Conservation (phyloP, 2,329 filamentous ascomycete species). For the Pseudogymnoascus pannorum region DNA sequence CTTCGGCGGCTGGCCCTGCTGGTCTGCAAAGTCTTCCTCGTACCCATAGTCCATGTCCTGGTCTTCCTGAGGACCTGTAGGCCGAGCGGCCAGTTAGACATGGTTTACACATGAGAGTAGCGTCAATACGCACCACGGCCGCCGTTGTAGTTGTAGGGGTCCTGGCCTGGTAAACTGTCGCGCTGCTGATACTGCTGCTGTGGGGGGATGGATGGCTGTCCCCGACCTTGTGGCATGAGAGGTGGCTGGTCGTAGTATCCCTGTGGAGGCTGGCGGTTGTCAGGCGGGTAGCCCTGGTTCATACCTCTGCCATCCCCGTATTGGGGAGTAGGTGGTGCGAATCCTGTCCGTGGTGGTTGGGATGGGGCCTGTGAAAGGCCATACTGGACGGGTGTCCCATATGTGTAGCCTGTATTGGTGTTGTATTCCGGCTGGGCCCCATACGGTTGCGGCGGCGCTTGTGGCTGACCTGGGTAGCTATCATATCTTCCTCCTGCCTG, state of each 20-base stretch:
- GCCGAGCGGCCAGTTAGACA: conserved; percentile 5
- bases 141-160: not conserved
- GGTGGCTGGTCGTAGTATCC: not conserved
- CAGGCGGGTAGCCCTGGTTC: not conserved
- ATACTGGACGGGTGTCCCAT: not conserved
- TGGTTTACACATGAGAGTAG: not conserved
- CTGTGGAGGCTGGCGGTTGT: not conserved
- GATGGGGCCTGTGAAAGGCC: not conserved
- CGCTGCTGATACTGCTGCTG: not conserved
- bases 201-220: not conserved
- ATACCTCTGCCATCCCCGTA: conserved; percentile 2
- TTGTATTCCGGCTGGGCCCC: not conserved
- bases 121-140: conserved; percentile 2
- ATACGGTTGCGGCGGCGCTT: not conserved
- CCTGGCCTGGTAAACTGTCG: conserved; percentile 1
- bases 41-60: not conserved
- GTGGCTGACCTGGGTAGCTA: not conserved
- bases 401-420: not conserved
- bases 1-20: not conserved
- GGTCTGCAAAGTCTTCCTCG: not conserved
- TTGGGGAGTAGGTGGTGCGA: not conserved
- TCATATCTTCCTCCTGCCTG: conserved; percentile 1
- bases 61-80: conserved; percentile 4
- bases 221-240: not conserved
- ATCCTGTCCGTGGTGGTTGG: not conserved